Conservation (phyloP, 2,329 filamentous ascomycete species). For the Colletotrichum tropicale region DNA sequence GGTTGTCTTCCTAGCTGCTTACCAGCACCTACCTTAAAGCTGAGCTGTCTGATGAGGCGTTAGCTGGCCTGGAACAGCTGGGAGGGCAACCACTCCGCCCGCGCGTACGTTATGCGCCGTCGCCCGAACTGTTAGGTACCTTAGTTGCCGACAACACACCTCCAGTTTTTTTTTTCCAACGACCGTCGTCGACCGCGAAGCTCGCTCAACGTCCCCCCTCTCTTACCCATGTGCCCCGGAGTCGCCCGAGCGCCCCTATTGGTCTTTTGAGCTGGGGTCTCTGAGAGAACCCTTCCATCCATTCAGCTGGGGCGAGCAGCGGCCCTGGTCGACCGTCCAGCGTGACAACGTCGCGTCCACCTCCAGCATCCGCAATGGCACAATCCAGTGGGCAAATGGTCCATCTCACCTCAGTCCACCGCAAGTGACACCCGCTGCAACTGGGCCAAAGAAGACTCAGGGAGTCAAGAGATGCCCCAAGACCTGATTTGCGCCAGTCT, state of each 20-base stretch:
- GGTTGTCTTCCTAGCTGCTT: background rate
- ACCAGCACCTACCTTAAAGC: background rate
- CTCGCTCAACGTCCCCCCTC: background rate
- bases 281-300: background rate
- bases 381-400: background rate
- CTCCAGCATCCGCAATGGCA: background rate
- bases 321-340: background rate
- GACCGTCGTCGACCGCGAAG: background rate
- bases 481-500: background rate
- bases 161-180: background rate
- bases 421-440: slow-evolving; percentile 6
- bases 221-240: slow-evolving; percentile 1
- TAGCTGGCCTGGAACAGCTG: background rate
- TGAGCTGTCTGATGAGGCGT: background rate
- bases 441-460: background rate
- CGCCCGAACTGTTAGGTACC: background rate
- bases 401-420: background rate
- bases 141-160: background rate
- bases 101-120: background rate
- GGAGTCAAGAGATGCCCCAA: background rate
- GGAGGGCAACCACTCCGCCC: background rate
- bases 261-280: background rate
- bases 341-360: background rate
- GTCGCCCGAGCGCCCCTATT: background rate
- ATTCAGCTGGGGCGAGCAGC: background rate